Conservation (phyloP, 164 flowering plant species). For the Santalum album region DNA sequence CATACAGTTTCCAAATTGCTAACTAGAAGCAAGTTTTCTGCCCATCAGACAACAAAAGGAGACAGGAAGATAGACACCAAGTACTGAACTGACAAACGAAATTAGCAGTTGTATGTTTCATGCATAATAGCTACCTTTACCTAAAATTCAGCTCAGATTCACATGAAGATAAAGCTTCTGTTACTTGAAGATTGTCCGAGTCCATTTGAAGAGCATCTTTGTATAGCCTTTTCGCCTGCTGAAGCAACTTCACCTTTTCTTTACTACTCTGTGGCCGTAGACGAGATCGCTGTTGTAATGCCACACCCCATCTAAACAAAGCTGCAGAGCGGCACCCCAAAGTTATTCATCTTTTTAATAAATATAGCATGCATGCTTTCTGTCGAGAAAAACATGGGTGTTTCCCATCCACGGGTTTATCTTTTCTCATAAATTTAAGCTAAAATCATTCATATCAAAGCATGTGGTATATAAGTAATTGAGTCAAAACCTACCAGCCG, state of each 20-base stretch:
- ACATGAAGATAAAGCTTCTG: conserved; percentile 57
- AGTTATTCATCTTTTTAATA: no score
- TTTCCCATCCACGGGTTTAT: no score
- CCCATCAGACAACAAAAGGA: no score
- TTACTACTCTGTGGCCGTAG: conserved; percentile 37
- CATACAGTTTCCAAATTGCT: no score
- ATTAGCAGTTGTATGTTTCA: not conserved
- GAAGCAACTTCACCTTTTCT: conserved; percentile 73
- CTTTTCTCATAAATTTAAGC: no score
- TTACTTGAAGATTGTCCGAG: conserved; percentile 40
- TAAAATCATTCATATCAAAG: not conserved
- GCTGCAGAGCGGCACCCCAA: conserved; percentile 36
- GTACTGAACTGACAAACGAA: no score
- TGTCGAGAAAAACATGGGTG: no score
- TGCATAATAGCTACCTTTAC: conserved; percentile 5
- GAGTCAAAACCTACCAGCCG: conserved; percentile 74
- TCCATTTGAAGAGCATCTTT: conserved; percentile 70
- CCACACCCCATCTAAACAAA: conserved; percentile 75
- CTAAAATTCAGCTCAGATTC: conserved; percentile 47
- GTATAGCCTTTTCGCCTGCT: conserved; percentile 38
- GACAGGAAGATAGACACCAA: no score
- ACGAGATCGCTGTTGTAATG: conserved; percentile 75
- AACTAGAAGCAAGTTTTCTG: no score
- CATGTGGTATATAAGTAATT: not conserved
- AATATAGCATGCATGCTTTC: no score